Base-by-base conservation (phyloP, 2,329 filamentous ascomycete species). In the Bipolaris oryzae region DNA sequence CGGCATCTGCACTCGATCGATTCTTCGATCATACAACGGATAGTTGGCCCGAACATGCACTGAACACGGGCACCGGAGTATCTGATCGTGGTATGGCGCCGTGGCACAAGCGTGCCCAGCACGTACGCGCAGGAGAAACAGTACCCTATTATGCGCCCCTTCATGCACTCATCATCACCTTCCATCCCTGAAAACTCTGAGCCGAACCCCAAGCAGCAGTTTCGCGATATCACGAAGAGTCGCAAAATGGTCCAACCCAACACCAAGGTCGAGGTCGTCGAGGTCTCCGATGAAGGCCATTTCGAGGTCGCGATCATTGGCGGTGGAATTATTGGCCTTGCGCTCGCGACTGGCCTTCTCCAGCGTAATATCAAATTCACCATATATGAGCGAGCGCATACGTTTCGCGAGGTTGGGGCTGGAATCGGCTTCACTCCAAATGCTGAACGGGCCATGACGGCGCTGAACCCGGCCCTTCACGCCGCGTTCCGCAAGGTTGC, bases 361-460 rank as follows among this genome's bases (percentile, higher is more conserved):
- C 44, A 49, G 15, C 59, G 60, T 13, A 53, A 55, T 16, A 54
- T 70, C 18, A 23, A 43, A 1, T 51, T 67, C 39, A 58, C 7
- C 7, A 53, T 69, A 3, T 69, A 63, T 44, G 66, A 69, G 43
- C 48, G 43, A 20, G 62, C 60, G 3, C 15, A 13, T 7, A 28
- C 23, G 9, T 62, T 69, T 44, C 44, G 55, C 1, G 65, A 69
- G 31, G 57, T 67, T 18, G 65, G 66, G 9, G 62, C 62, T 23
- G 66, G 66, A 0, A 60, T 69, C 10, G 59, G 21, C 3, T 67
- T 66, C 55, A 80, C 81, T 3, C 78, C 81, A 25, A 84, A 84
- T 54, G 80, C 82, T 1, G 74, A 78, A 38, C 77, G 78, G 23
- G 80, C 83, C 2, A 81, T 86, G 77, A 72, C 72, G 2, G 67